These are phyloP conservation scores for Peronospora farinosa DNA, from an alignment of 352 stramenopile species.

Conservation along the genomic window DNA sequence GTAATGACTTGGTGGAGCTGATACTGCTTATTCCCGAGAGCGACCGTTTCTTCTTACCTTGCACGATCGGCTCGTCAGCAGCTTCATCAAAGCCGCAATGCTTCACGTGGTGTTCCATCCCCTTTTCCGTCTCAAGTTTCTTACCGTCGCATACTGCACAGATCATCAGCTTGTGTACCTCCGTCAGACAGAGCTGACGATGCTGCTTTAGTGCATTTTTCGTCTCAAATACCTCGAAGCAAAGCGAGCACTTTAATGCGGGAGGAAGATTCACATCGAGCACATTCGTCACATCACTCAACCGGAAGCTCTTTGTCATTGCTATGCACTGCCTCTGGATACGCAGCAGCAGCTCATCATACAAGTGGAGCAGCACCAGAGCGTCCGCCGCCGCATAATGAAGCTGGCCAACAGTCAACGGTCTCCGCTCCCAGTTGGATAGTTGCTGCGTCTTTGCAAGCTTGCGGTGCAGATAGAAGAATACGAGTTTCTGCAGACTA, in stretches of 20 bases:
- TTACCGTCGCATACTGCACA: slow-evolving; percentile 45
- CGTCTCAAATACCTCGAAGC: slow-evolving; percentile 40
- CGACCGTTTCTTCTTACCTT: slow-evolving; percentile 27
- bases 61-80: slow-evolving; percentile 14
- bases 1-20: background rate
- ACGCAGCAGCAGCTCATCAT: slow-evolving; percentile 44
- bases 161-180: slow-evolving; percentile 34
- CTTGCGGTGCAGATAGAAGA: slow-evolving; percentile 58
- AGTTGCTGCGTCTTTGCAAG: slow-evolving; percentile 75
- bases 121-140: slow-evolving; percentile 34
- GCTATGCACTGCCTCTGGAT: slow-evolving; percentile 19
- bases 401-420: slow-evolving; percentile 45
- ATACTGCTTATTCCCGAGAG: slow-evolving; percentile 11
- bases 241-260: slow-evolving; percentile 46
- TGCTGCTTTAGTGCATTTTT: slow-evolving; percentile 36
- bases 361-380: slow-evolving; percentile 64
- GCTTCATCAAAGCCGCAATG: slow-evolving; percentile 25
- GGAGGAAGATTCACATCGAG: slow-evolving; percentile 49
- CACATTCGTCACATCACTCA: slow-evolving; percentile 50
- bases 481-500: slow-evolving; percentile 74
- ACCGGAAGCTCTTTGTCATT: slow-evolving; percentile 27
- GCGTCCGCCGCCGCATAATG: slow-evolving; percentile 71
- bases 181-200: slow-evolving; percentile 36
- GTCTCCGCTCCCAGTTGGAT: slow-evolving; percentile 71
- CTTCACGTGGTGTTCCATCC: slow-evolving; percentile 40